A percentile compares a stretch with the other conserved stretches of the same genome.
Conservation (phyloP, 2,329 filamentous ascomycete genomes). For the Stagonosporopsis cucurbitacearum region DNA sequence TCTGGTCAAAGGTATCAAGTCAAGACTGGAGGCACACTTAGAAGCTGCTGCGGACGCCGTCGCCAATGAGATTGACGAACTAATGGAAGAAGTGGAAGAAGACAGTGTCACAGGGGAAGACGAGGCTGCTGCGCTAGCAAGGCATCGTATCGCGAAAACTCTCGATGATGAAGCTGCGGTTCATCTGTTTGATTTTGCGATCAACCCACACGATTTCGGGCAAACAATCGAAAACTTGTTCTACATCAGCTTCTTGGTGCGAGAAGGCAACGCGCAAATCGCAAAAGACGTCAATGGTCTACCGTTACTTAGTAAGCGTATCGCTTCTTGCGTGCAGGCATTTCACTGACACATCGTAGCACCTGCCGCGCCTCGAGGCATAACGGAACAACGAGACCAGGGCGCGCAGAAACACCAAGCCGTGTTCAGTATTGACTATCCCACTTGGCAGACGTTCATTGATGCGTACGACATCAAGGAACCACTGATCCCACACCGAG, state of each 20-base stretch:
- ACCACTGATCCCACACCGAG: slow-evolving; percentile 82
- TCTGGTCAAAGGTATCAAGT: slow-evolving; percentile 77
- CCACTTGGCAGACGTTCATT: slow-evolving; percentile 80
- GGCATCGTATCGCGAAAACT: slow-evolving; percentile 66
- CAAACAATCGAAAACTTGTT: slow-evolving; percentile 98
- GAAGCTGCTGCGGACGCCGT: slow-evolving; percentile 51
- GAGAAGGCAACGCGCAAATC: slow-evolving; percentile 81
- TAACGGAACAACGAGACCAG: slow-evolving; percentile 63
- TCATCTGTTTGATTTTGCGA: slow-evolving; percentile 82
- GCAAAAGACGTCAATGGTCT: slow-evolving; percentile 73
- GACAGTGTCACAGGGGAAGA: slow-evolving; percentile 41
- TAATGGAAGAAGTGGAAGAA: slow-evolving; percentile 30
- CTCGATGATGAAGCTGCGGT: slow-evolving; percentile 66
- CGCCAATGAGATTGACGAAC: slow-evolving; percentile 41
- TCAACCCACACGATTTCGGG: slow-evolving; percentile 89
- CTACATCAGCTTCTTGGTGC: slow-evolving; percentile 91
- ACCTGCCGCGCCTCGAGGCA: slow-evolving; percentile 54
- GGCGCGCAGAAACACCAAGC: slow-evolving; percentile 72
- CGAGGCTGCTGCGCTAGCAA: slow-evolving; percentile 63
- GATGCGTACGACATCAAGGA: slow-evolving; percentile 76
- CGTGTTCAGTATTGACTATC: slow-evolving; percentile 85
- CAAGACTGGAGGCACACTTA: slow-evolving; percentile 60
- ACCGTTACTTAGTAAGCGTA: slow-evolving; percentile 77
- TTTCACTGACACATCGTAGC: slow-evolving; percentile 37
- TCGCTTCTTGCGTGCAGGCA: background rate